These are phyloP conservation scores for Andalucia godoyi DNA, from an alignment of 78 protist species.

Conservation along the genomic window DNA sequence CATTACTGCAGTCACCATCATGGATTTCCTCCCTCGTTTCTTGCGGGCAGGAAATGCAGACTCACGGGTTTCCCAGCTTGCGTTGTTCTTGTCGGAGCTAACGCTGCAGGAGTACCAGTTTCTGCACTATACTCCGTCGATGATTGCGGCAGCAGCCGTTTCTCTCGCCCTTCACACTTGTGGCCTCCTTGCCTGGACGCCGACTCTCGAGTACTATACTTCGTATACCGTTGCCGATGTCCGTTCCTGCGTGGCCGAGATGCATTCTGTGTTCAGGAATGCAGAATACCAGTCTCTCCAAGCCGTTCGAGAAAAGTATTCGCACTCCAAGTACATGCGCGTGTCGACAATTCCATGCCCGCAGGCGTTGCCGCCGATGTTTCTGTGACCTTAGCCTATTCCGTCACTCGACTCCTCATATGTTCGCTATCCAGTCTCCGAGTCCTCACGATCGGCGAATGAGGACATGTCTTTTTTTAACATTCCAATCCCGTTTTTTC, in stretches of 20 bases:
- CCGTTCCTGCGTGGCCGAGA: not conserved
- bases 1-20: not conserved
- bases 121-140: constrained; percentile 22
- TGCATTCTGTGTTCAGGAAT: not conserved
- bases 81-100: constrained; percentile 25
- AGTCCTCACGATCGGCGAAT: no score
- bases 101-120: constrained; percentile 21
- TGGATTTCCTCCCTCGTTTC: constrained; percentile 1
- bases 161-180: constrained; percentile 14
- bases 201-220: not conserved
- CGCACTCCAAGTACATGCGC: not conserved
- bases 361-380: no score
- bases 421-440: no score
- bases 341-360: no score
- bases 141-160: constrained; percentile 34
- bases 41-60: not conserved
- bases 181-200: not conserved
- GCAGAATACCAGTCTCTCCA: not conserved
- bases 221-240: not conserved
- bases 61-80: not conserved
- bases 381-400: no score
- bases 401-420: no score
- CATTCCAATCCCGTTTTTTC: no score
- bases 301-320: constrained; percentile 18
- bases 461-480: no score